These are phyloP conservation scores for Mucor saturninus DNA, from an alignment of 371 early-diverging fungal species.

Conservation along the genomic window DNA sequence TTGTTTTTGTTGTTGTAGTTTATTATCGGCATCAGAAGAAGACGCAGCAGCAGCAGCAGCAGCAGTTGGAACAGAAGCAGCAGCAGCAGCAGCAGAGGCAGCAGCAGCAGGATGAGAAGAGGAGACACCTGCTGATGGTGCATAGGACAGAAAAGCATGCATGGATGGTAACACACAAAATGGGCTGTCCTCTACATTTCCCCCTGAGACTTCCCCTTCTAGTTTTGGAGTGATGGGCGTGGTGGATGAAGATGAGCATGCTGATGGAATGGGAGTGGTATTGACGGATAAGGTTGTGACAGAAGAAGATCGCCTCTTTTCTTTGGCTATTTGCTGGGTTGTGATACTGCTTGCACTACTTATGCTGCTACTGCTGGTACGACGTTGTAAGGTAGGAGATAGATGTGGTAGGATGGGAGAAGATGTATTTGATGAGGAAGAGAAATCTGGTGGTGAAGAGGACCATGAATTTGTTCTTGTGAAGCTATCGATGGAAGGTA, in stretches of 20 bases:
- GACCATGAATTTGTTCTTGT: conserved; percentile 11
- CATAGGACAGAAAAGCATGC: conserved; percentile 34
- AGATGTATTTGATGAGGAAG: conserved; percentile 25
- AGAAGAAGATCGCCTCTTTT: conserved; percentile 1
- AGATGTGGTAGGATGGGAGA: conserved; percentile 42
- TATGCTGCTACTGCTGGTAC: conserved; percentile 46
- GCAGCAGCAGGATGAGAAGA: too few relatives aligned
- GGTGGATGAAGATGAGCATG: not conserved
- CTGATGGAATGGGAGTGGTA: not conserved
- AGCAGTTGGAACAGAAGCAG: conserved; percentile 1
- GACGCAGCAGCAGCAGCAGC: conserved; percentile 4
- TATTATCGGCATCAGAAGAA: not conserved
- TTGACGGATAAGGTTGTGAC: not conserved
- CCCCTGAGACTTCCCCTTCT: not conserved
- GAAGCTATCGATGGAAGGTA: conserved; percentile 35
- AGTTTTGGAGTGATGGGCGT: not conserved
- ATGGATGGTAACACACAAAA: conserved; percentile 33
- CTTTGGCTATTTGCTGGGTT: conserved; percentile 4
- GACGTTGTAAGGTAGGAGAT: conserved; percentile 42
- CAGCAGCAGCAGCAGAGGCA: not conserved
- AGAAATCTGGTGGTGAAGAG: conserved; percentile 15
- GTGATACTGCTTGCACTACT: conserved; percentile 33
- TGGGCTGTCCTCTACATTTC: conserved; percentile 5
- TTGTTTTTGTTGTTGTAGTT: conserved; percentile 18
- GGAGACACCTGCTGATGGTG: conserved; percentile 8